Base-by-base conservation (phyloP, 768 basidiomycete genomes). In the Clathrus columnatus region DNA sequence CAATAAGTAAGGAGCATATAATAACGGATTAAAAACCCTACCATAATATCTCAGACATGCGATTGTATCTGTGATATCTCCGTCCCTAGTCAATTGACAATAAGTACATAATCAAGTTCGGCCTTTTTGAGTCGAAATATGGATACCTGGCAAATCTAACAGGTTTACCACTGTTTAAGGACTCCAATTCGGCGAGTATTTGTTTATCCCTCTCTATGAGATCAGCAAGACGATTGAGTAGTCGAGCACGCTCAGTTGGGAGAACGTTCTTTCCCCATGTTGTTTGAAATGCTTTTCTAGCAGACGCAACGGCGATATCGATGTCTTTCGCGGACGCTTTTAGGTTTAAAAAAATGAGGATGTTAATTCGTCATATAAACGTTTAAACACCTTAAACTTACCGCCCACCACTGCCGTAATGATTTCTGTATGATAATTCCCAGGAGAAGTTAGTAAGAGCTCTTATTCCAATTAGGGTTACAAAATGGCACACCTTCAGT, bases 81-180 rank as follows among this genome's bases (percentile, higher is more conserved):
- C 83, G 65, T 89, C 87, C 66, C 88, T 89, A 60, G 0, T 30
- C 48, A 56, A 23, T 26, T 43, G 59, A 56, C 48, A 59, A 50
- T 48, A 48, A 29, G 32, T 48, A 27, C 14, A 45, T 48, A 28
- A 49, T 45, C 48, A 23, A 26, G 17, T 10, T 1, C 45, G 45
- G 24, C 49, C 17, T 4, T 27, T 24, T 29, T 23, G 30, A 4
- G 21, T 21, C 29, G 24, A 61, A 27, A n/a, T n/a, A n/a, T 23
- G 36, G 30, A 27, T 57, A 78, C 77, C 75, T 70, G 24, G 80
- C 79, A 50, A 79, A 68, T 61, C 73, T 81, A 60, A 89, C 73
- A n/a, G 85, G 90, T 72, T 96, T 95, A 44, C 93, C 94, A 64
- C 92, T 93, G 72, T 97, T 92, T 57, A 94, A 73, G 44, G 82